Evolutionary conservation across 1,139 yeast genomes (phyloP).

Genomic region (Suhomyces kunorum): DNA sequence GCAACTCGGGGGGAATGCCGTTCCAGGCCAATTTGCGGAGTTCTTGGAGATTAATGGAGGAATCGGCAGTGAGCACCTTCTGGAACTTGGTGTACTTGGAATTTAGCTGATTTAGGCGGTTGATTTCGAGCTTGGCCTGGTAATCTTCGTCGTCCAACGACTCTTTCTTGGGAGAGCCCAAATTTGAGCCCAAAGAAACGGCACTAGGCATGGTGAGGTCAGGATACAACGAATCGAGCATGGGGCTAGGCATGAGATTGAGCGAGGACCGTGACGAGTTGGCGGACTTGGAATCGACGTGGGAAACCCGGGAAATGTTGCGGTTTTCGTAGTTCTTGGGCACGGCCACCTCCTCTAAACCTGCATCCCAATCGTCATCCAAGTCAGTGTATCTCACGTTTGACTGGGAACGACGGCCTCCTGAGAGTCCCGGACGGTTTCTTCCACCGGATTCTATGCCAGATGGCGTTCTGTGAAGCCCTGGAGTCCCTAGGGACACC

Average conservation of each 20-base stretch:
- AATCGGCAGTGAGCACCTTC: constrained; percentile 57
- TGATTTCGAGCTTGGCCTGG: constrained; percentile 47
- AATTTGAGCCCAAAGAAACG: constrained; percentile 1
- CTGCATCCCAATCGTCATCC: constrained; percentile 94
- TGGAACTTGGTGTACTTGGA: constrained; percentile 69
- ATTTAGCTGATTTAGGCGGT: constrained; percentile 57
- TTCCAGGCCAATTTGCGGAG: constrained; percentile 87
- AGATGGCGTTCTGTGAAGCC: constrained; percentile 17
- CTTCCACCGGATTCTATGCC: constrained; percentile 5
- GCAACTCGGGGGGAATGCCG: constrained; percentile 80
- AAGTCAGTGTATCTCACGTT: constrained; percentile 52
- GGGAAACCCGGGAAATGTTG: constrained; percentile 7
- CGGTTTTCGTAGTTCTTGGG: constrained; percentile 4
- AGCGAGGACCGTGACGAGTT: constrained; percentile 6
- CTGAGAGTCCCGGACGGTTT: constrained; percentile 4
- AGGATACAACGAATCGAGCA: constrained; percentile 44
- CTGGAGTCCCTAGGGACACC: constrained; percentile 23
- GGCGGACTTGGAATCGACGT: constrained; percentile 6
- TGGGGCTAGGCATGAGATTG: constrained; percentile 29
- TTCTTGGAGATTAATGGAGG: constrained; percentile 53
- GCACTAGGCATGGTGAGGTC: constrained; percentile 32
- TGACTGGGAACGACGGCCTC: constrained; percentile 15
- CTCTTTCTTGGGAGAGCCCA: constrained; percentile 18
- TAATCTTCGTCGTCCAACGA: constrained; percentile 32
- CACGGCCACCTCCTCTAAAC: constrained; percentile 53